Conservation (phyloP, 2,329 filamentous ascomycete species). For the Aspergillus udagawae region DNA sequence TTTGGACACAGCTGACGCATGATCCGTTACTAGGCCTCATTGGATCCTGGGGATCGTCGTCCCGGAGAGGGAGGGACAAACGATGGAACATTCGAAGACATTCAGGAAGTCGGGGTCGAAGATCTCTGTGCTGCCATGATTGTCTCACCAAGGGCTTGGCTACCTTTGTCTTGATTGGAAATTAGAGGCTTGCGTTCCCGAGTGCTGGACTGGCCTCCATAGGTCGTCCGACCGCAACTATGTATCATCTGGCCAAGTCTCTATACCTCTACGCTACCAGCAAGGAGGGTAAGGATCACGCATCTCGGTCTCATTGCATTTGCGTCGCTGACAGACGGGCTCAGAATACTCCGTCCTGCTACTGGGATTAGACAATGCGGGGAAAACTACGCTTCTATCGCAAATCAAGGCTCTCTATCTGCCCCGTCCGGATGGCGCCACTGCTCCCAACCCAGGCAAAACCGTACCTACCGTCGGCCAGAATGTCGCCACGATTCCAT, state of each 20-base stretch:
- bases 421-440: slow-evolving; percentile 36
- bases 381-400: slow-evolving; percentile 96
- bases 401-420: slow-evolving; percentile 87
- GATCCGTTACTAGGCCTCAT: slow-evolving; percentile 5
- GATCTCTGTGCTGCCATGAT: slow-evolving; percentile 20
- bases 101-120: not conserved
- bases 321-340: slow-evolving; percentile 1
- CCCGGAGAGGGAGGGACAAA: not conserved
- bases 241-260: slow-evolving; percentile 96
- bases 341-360: slow-evolving; percentile 95
- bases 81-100: not conserved
- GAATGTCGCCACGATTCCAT: slow-evolving; percentile 86
- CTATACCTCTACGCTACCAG: slow-evolving; percentile 93
- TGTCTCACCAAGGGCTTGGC: slow-evolving; percentile 3
- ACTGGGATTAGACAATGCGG: slow-evolving; percentile 94
- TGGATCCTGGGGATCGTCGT: not conserved
- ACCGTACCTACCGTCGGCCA: slow-evolving; percentile 97
- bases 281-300: slow-evolving; percentile 70
- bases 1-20: slow-evolving; percentile 21
- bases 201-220: slow-evolving; percentile 16
- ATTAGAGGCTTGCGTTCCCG: slow-evolving; percentile 10
- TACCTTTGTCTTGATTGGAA: slow-evolving; percentile 10
- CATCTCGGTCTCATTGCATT: not conserved
- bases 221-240: slow-evolving; percentile 40
- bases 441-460: slow-evolving; percentile 62